phyloP scores from a whole-genome alignment of 768 basidiomycete genomes.

The Trametes cubensis region DNA sequence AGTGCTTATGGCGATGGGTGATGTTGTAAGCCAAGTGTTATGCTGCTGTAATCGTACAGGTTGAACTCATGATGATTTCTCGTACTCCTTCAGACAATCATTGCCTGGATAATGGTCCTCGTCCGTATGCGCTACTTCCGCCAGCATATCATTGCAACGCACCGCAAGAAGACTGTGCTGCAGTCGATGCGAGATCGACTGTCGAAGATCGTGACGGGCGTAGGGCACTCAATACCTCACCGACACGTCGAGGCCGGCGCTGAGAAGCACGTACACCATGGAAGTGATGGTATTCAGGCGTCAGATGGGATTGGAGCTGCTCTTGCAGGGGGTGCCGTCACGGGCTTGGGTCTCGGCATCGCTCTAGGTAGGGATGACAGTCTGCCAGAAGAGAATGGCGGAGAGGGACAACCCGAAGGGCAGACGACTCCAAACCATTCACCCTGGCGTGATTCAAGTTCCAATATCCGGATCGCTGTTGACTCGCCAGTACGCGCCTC shows the following conservation, averaged over 20 bases:
- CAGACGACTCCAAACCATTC: background rate
- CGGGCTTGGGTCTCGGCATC: conserved; percentile 25
- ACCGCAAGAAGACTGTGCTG: conserved; percentile 19
- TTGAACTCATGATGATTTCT: background rate
- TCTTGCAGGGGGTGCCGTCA: conserved; percentile 25
- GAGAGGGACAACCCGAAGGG: background rate
- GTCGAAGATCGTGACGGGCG: background rate
- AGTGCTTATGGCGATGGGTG: conserved; percentile 51
- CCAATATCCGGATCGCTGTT: background rate
- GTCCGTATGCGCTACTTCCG: conserved; percentile 52
- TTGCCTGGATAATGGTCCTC: conserved; percentile 69
- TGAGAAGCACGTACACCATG: conserved; percentile 7
- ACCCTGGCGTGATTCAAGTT: conserved; percentile 8
- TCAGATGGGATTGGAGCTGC: conserved; percentile 30
- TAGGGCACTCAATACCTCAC: background rate
- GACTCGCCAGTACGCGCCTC: conserved; percentile 13
- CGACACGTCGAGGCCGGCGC: conserved; percentile 7
- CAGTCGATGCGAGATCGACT: conserved; percentile 17
- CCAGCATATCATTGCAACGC: conserved; percentile 20
- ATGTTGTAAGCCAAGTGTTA: conserved; percentile 30
- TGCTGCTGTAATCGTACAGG: too few relatives aligned
- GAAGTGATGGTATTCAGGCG: conserved; percentile 19
- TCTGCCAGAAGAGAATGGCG: background rate
- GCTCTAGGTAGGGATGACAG: conserved; percentile 8
- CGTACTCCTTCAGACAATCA: conserved; percentile 38